Evolutionary conservation across 2,329 filamentous ascomycete genomes (phyloP).

Genomic region (Aspergillus carbonarius): DNA sequence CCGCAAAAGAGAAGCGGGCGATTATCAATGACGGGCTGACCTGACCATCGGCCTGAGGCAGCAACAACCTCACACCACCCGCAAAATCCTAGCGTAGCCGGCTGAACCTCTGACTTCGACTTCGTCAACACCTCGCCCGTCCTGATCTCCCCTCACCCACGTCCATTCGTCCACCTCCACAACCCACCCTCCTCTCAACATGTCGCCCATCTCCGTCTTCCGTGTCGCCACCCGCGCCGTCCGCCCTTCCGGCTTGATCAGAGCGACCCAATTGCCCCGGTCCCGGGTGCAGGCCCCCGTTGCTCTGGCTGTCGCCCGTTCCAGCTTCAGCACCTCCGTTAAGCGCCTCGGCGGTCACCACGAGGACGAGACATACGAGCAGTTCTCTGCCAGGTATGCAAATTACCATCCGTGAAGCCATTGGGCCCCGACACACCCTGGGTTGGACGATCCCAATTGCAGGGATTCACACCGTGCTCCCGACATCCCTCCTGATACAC

Average conservation of each 20-base stretch:
- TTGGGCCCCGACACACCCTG: conserved; percentile 19
- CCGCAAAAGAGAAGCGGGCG: conserved; percentile 11
- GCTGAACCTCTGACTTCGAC: conserved; percentile 23
- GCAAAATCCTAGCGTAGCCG: conserved; percentile 37
- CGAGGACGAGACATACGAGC: conserved; percentile 96
- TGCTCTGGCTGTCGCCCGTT: conserved; percentile 55
- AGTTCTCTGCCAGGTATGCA: conserved; percentile 92
- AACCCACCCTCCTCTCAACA: conserved; percentile 40
- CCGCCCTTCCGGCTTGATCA: conserved; percentile 60
- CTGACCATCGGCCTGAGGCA: conserved; percentile 21
- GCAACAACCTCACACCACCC: conserved; percentile 37
- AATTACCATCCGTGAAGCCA: conserved; percentile 21
- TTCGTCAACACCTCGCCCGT: conserved; percentile 23
- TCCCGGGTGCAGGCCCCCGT: conserved; percentile 58
- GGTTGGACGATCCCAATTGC: conserved; percentile 12
- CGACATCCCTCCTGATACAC: conserved; percentile 10
- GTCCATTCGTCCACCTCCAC: conserved; percentile 27
- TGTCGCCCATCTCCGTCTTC: conserved; percentile 68
- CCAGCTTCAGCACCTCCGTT: conserved; percentile 59
- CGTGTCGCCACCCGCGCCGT: conserved; percentile 69
- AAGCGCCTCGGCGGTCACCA: conserved; percentile 62
- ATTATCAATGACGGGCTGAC: conserved; percentile 15
- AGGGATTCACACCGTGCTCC: conserved; percentile 12
- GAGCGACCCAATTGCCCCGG: conserved; percentile 61
- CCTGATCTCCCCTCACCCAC: conserved; percentile 16